Evolutionary conservation across 768 basidiomycete species (phyloP).

Genomic region (Amanita fuliginea): DNA sequence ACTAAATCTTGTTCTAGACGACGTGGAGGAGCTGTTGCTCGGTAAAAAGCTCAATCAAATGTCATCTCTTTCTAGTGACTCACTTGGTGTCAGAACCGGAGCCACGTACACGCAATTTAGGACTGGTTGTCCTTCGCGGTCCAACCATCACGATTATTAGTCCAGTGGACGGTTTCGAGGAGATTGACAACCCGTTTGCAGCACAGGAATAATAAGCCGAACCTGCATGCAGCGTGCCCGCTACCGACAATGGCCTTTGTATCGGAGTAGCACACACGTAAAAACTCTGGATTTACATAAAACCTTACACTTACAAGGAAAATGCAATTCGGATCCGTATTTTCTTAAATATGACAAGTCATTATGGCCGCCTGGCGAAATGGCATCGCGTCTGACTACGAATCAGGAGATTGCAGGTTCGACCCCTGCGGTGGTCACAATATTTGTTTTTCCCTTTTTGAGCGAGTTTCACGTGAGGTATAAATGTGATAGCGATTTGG

Average conservation of each 20-base stretch:
- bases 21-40: conserved; percentile 76
- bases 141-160: conserved; percentile 91
- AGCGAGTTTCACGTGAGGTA: not conserved
- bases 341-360: too few relatives aligned
- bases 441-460: not conserved
- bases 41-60: conserved; percentile 29
- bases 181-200: conserved; percentile 85
- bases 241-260: not conserved
- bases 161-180: conserved; percentile 91
- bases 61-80: not conserved
- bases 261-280: not conserved
- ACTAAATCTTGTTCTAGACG: conserved; percentile 93
- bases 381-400: conserved; percentile 93
- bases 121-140: conserved; percentile 84
- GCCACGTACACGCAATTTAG: conserved; percentile 54
- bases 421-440: conserved; percentile 78
- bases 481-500: not conserved
- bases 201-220: conserved; percentile 43
- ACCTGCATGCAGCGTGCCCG: not conserved
- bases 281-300: not conserved
- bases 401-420: conserved; percentile 92
- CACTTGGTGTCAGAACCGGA: conserved; percentile 39
- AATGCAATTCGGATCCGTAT: too few relatives aligned
- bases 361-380: conserved; percentile 70
- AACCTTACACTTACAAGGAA: too few relatives aligned